These are phyloP conservation scores for Kodamaea hsintzibuensis DNA, from an alignment of 805 yeast genomes.

Conservation along the genomic window DNA sequence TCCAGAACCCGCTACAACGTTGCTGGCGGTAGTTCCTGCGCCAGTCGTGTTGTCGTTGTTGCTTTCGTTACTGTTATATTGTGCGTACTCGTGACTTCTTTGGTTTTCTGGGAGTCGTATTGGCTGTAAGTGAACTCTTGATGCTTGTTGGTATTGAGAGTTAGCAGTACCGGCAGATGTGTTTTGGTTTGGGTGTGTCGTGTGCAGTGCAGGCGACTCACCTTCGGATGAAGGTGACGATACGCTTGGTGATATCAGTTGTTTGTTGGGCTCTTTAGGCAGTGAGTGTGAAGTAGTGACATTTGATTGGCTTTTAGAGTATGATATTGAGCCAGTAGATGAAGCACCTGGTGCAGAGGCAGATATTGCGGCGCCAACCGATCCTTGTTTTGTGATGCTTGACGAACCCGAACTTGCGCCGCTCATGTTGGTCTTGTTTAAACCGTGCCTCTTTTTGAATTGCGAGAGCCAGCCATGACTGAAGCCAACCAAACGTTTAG, in stretches of 20 bases:
- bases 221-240: background rate
- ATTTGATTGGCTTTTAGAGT: background rate
- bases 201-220: background rate
- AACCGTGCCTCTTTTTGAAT: slow-evolving; percentile 59
- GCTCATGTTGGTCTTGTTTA: slow-evolving; percentile 36
- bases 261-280: background rate
- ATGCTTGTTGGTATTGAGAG: background rate
- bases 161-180: background rate
- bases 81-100: background rate
- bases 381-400: background rate
- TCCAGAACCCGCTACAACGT: background rate
- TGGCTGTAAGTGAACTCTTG: slow-evolving; percentile 1
- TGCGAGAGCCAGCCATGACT: slow-evolving; percentile 66
- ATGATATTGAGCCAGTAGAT: background rate
- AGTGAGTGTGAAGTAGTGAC: background rate
- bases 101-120: background rate
- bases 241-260: background rate
- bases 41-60: background rate
- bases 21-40: background rate
- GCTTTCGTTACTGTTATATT: background rate
- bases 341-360: background rate
- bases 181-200: background rate
- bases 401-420: slow-evolving; percentile 10
- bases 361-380: background rate
- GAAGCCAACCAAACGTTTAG: slow-evolving; percentile 54